These are phyloP conservation scores for Oryza coarctata DNA, from an alignment of 176 grass and related monocot species.

Conservation along the genomic window DNA sequence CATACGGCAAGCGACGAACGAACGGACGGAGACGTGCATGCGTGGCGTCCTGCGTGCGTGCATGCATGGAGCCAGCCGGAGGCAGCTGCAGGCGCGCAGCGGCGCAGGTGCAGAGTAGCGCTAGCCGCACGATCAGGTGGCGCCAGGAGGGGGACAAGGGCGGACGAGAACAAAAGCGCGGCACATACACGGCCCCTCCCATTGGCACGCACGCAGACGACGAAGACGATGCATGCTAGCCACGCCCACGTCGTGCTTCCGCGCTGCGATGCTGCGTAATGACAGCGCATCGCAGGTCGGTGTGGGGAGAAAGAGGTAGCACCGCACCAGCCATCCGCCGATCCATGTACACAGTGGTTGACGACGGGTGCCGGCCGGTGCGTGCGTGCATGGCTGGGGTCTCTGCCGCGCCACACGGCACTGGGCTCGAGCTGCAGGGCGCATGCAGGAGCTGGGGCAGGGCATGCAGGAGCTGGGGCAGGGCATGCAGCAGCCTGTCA, in stretches of 20 bases:
- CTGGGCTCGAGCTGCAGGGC: background rate
- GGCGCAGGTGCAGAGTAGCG: background rate
- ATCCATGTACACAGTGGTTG: background rate
- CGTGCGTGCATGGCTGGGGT: background rate
- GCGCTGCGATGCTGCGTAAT: background rate
- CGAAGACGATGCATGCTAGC: background rate
- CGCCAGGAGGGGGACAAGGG: conserved; percentile 11
- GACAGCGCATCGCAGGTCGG: background rate
- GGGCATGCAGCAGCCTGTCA: background rate
- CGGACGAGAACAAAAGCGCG: conserved; percentile 32
- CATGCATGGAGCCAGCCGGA: background rate
- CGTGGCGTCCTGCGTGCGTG: background rate
- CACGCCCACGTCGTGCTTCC: background rate
- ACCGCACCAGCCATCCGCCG: background rate
- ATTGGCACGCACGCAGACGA: conserved; percentile 8
- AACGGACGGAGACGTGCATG: background rate
- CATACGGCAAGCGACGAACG: background rate
- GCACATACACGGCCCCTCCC: conserved; percentile 15
- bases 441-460: too few relatives aligned
- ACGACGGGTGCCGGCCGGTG: background rate
- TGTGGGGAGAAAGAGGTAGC: background rate
- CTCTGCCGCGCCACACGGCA: background rate
- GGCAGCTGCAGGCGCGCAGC: background rate
- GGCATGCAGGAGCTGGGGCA: too few relatives aligned
- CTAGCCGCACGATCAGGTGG: background rate